These are phyloP conservation scores for Aspergillus spinulosporus DNA, from an alignment of 2,329 filamentous ascomycete genomes.

Conservation along the genomic window DNA sequence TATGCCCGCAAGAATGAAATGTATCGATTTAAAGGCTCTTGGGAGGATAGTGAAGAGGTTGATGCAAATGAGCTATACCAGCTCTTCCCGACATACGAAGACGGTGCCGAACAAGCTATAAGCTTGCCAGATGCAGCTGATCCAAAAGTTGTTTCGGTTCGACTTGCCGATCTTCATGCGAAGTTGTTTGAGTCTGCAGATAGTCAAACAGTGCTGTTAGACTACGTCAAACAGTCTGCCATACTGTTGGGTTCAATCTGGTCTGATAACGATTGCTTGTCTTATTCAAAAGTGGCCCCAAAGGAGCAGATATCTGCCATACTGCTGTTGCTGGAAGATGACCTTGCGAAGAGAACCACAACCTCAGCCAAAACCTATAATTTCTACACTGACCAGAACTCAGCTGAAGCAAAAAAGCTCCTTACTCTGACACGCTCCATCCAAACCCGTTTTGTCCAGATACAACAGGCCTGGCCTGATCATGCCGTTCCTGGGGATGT, in stretches of 20 bases:
- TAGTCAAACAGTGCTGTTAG: constrained; percentile 32
- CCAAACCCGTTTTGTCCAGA: constrained; percentile 68
- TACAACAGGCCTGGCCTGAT: constrained; percentile 65
- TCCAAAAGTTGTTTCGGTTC: constrained; percentile 59
- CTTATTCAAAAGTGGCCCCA: constrained; percentile 35
- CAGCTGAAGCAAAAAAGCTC: constrained; percentile 72
- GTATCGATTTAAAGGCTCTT: constrained; percentile 78
- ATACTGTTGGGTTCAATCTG: constrained; percentile 38
- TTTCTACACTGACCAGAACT: constrained; percentile 83
- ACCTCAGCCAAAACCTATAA: constrained; percentile 63
- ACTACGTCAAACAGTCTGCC: constrained; percentile 38
- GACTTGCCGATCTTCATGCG: constrained; percentile 62
- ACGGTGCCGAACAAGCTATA: constrained; percentile 47
- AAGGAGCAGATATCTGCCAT: constrained; percentile 65
- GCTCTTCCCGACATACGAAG: constrained; percentile 77
- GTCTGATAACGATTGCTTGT: constrained; percentile 24
- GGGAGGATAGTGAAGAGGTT: constrained; percentile 72
- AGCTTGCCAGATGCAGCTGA: constrained; percentile 35
- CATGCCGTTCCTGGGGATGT: constrained; percentile 82
- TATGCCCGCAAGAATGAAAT: constrained; percentile 72
- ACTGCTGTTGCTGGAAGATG: constrained; percentile 65
- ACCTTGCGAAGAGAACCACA: constrained; percentile 52
- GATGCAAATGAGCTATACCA: constrained; percentile 73
- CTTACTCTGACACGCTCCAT: constrained; percentile 69
- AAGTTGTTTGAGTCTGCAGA: constrained; percentile 41